Evolutionary conservation across 805 yeast genomes (phyloP).

Genomic region (Trichomonascus vanleenenianus): DNA sequence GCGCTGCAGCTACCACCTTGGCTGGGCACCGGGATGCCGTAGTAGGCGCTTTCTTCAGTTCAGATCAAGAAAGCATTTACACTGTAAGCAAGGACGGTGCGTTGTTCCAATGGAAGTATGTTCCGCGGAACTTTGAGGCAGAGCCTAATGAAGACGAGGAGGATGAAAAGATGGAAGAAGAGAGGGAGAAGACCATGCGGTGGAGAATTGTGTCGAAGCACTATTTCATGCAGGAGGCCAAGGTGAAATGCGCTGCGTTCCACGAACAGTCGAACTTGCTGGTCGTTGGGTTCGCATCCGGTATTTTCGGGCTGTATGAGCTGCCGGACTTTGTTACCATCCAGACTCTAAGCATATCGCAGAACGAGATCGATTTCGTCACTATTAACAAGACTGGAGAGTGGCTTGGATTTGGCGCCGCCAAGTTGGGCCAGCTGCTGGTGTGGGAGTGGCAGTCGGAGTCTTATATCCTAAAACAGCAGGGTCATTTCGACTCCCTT

Average conservation of each 20-base stretch:
- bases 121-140: slow-evolving; percentile 32
- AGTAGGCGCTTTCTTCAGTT: slow-evolving; percentile 76
- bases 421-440: slow-evolving; percentile 81
- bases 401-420: slow-evolving; percentile 94
- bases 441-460: slow-evolving; percentile 99
- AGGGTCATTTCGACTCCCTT: slow-evolving; percentile 91
- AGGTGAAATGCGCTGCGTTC: slow-evolving; percentile 75
- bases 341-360: slow-evolving; percentile 89
- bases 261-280: slow-evolving; percentile 63
- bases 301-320: slow-evolving; percentile 88
- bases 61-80: slow-evolving; percentile 82
- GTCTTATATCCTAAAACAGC: slow-evolving; percentile 89
- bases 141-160: slow-evolving; percentile 25
- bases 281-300: slow-evolving; percentile 84
- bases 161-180: slow-evolving; percentile 22
- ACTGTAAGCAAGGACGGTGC: slow-evolving; percentile 96
- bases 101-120: slow-evolving; percentile 82
- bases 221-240: slow-evolving; percentile 63
- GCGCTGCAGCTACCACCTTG: slow-evolving; percentile 71
- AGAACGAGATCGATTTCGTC: slow-evolving; percentile 78
- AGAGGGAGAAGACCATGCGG: slow-evolving; percentile 34
- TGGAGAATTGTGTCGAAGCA: slow-evolving; percentile 83
- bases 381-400: slow-evolving; percentile 79
- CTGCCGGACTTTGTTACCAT: slow-evolving; percentile 69
- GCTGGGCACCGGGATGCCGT: slow-evolving; percentile 93